Evolutionary conservation across 345 rosid genomes (phyloP).

Genomic region (Physaria fendleri): DNA sequence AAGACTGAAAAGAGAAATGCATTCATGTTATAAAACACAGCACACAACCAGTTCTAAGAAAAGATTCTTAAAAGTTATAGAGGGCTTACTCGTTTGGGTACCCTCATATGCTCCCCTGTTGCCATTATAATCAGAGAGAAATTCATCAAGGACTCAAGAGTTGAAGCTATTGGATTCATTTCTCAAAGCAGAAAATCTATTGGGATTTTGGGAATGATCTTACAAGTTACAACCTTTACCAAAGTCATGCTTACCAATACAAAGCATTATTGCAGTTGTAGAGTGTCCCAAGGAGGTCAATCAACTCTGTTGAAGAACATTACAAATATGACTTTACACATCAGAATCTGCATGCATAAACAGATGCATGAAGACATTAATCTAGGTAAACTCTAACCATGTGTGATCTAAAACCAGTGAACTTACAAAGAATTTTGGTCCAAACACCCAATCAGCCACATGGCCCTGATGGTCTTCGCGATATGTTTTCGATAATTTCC

Average conservation of each 20-base stretch:
- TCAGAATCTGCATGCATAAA: conserved; percentile 12
- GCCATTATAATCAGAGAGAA: background rate
- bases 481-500: background rate
- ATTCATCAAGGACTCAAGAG: background rate
- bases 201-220: background rate
- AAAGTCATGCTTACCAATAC: conserved; percentile 3
- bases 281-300: background rate
- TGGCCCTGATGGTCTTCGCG: too few relatives aligned
- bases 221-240: background rate
- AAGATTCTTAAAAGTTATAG: background rate
- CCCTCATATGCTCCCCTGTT: background rate
- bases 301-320: background rate
- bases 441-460: background rate
- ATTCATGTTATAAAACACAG: background rate
- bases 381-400: background rate
- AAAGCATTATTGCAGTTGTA: background rate
- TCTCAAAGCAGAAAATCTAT: background rate
- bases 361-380: conserved; percentile 3
- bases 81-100: background rate
- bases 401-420: background rate
- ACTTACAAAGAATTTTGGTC: conserved; percentile 15
- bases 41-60: background rate
- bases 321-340: background rate
- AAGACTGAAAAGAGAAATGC: background rate
- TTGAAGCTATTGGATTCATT: background rate